Base-by-base conservation (phyloP, 78 protist genomes). In the Planoprotostelium fungivorum region DNA sequence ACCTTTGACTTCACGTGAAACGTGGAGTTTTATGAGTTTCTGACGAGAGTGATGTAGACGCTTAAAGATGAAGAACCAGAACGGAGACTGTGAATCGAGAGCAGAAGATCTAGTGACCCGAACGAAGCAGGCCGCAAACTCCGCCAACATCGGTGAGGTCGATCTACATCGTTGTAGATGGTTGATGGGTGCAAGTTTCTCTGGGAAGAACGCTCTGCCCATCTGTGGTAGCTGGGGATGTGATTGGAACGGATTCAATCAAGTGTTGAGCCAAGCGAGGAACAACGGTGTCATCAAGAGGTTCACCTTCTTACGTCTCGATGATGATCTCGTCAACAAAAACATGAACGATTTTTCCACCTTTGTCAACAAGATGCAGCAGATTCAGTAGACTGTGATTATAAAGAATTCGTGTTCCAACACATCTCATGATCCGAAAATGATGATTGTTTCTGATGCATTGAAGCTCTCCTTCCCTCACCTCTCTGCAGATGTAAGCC, bases 1-100 rank as follows among this genome's bases (percentile, higher is more conserved):
- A 25, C 91, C 39, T 94, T 96, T 86, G 95, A 94, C 86, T 96
- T 96, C 91, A 96, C 97, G 35, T n/a, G n/a, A n/a, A n/a, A n/a
- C n/a, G n/a, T n/a, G n/a, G n/a, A n/a, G n/a, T n/a, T n/a, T n/a
- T n/a, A n/a, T 96, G 97, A 36, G 83, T 96, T 51, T 51, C 16
- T 16, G 31, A 51, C 73, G 73, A 51, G 16, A 51, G 5, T 51
- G 73, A 25, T 51, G 28, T 95, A 96, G 84, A 96, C 93, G 97
- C 73, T 51, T 28, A 93, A 92, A 38, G 1, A 38, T 37, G 96
- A 91, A 29, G 95, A 87, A 85, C 94, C 92, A 29, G 16, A 16
- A 25, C 16, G 73, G 73, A 25, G 28, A 90, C n/a, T 90, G 96
- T 84, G 87, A 35, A 38, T 94, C 94, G 83, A 35, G 95, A 36